phyloP scores from a whole-genome alignment of 2,329 filamentous ascomycete genomes.

The Kalmusia sp. region DNA sequence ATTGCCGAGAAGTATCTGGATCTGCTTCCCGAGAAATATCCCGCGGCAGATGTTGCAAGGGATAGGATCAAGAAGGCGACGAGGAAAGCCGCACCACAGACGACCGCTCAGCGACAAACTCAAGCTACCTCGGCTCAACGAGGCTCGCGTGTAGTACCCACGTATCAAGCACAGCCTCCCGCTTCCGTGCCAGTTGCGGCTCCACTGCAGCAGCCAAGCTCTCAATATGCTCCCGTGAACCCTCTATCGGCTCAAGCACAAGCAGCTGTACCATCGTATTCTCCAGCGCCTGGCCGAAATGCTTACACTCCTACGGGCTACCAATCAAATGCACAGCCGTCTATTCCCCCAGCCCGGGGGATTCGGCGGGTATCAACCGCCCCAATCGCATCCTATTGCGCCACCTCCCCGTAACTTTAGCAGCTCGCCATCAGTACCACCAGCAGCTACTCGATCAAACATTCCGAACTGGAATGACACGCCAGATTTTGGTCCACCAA shows the following conservation, averaged over 20 bases:
- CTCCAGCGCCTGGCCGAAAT: conserved; percentile 42
- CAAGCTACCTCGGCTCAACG: conserved; percentile 45
- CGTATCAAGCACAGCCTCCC: conserved; percentile 38
- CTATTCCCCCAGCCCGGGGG: conserved; percentile 34
- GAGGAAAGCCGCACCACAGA: conserved; percentile 62
- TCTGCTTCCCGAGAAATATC: conserved; percentile 82
- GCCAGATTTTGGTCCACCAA: conserved; percentile 76
- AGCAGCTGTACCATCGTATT: conserved; percentile 28
- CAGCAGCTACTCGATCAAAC: conserved; percentile 74
- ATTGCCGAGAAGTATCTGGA: conserved; percentile 91
- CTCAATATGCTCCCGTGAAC: conserved; percentile 43
- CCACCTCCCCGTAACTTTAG: conserved; percentile 72
- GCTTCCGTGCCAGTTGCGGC: conserved; percentile 15
- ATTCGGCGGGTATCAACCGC: conserved; percentile 56
- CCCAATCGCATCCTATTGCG: conserved; percentile 53
- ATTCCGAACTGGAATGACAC: conserved; percentile 94
- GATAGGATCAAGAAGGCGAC: conserved; percentile 86
- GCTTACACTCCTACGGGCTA: conserved; percentile 62
- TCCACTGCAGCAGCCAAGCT: conserved; percentile 38
- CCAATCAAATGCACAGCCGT: conserved; percentile 52
- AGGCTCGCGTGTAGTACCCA: conserved; percentile 45
- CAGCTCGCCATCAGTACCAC: conserved; percentile 68
- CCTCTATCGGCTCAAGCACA: conserved; percentile 37
- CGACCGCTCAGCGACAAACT: conserved; percentile 48
- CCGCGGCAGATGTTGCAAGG: conserved; percentile 84